Base-by-base conservation (phyloP, 1,139 yeast species). In the Yamadazyma buinensis region DNA sequence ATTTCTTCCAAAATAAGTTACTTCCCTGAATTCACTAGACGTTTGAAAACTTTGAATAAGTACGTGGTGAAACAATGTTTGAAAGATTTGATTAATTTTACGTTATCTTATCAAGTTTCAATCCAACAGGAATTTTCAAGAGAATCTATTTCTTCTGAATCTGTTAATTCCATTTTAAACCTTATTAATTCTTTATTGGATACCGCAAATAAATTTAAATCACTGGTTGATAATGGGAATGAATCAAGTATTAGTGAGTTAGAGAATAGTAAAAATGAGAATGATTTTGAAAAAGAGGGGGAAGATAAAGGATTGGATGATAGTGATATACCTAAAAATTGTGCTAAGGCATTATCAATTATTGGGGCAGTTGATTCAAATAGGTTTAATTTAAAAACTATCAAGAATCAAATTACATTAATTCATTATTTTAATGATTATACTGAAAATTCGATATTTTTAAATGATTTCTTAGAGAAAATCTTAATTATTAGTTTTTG, bases 311-410 rank as follows among this genome's bases (percentile, higher is more conserved):
- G 13, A 36, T 63, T 69, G 4, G 67, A 30, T n/a, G 23, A 23
- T 4, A 17, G 23, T 13, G 34, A 64, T 5, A 70, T 87, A 7
- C 66, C 87, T 4, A 53, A 61, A 1, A 66, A 74, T 30, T 77
- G 94, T 50, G 78, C 95, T 0, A 71, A 72, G 41, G 84, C 87
- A 25, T 61, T 92, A 12, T 83, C 95, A 1, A 58, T 79, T 26
- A 67, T 92, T 36, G 98, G 98, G 0, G 80, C 90, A 0, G 52
- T 87, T 12, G 97, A 90, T 51, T 67, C 84, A 3, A 75, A 79
- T 34, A 77, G 75, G 42, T 68, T 79, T 48, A 72, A 71, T 30
- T 64, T 77, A 34, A 68, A 72, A 29, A 59, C 74, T 3, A 61
- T 67, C 6, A 62, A 61, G 30, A 50, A 60, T 10, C 72, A 70